These are phyloP conservation scores for Cymbopogon flexuosus DNA, from an alignment of 202 grass and related monocot genomes.

Conservation along the genomic window DNA sequence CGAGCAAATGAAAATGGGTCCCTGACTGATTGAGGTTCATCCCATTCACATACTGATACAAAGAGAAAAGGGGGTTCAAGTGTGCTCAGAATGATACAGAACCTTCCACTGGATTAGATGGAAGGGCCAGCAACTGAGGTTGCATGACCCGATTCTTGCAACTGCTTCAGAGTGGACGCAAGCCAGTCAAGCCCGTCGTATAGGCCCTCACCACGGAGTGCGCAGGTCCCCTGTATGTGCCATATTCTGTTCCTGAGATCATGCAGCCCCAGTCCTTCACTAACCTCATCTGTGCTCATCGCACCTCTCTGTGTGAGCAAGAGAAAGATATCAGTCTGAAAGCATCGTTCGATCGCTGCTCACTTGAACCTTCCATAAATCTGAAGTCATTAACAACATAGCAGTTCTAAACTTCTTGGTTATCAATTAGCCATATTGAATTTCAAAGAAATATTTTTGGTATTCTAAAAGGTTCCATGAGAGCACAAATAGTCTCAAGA, in stretches of 20 bases:
- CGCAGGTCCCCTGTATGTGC: conserved; percentile 80
- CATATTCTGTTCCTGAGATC: conserved; percentile 69
- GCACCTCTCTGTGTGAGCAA: conserved; percentile 48
- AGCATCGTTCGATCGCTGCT: not conserved
- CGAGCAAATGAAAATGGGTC: not conserved
- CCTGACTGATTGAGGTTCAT: not conserved
- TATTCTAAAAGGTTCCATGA: not conserved
- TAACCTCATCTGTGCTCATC: conserved; percentile 67
- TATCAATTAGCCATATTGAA: not conserved
- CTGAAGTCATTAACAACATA: not conserved
- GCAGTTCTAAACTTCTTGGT: not conserved
- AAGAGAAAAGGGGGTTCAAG: not conserved
- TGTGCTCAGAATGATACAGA: not conserved
- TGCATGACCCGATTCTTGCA: conserved; percentile 50
- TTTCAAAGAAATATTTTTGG: not conserved
- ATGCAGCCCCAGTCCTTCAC: conserved; percentile 54
- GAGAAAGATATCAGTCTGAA: not conserved
- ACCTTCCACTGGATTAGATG: conserved; percentile 37
- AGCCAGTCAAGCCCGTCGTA: conserved; percentile 87
- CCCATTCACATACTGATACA: not conserved
- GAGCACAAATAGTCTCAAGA: not conserved
- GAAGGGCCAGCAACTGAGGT: conserved; percentile 63
- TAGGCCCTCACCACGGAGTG: conserved; percentile 67
- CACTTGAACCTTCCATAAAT: not conserved
- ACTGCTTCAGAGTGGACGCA: conserved; percentile 64